Evolutionary conservation across 768 basidiomycete species (phyloP), one percentile per base, ranked within the genome.

Genomic region (Tylopilus subfusipes): DNA sequence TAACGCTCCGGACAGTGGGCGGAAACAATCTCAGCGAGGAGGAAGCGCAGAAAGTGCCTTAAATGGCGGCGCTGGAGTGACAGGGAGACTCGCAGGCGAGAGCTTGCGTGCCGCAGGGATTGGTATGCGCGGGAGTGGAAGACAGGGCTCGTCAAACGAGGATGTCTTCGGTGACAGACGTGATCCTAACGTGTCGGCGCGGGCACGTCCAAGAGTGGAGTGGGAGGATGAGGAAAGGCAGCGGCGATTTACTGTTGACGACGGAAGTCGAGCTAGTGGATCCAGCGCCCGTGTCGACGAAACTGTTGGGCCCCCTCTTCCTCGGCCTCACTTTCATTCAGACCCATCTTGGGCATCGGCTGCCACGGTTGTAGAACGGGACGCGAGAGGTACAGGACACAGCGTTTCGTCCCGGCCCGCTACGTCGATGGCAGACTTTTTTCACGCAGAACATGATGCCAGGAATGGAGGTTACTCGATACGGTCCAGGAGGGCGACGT

Each of bases 21-120:
- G 80, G 25, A 71, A 79, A 40, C 88, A 88, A 63, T 76, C 76
- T 29, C 66, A 78, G 16, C 74, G 88, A 33, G 80, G 79, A 0
- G 88, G 88, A 5, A 89, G 86, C 64, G 85, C 82, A 3, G 90
- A 90, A 71, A 87, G 81, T 63, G 75, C 82, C 9, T 65, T 86
- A 25, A 72, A 71, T 52, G 76, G 69, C 45, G 72, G 65, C 9
- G 72, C 77, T 12, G 72, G 72, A 25, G 77, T 66, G 34, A 73
- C 71, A 16, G 77, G 81, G 12, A 70, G 86, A 53, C 68, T 91
- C 14, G 67, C 88, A 10, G 82, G 85, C 4, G 86, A 90, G 67
- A 83, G 82, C 16, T 63, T 91, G 54, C 77, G 84, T 45, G 86
- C 88, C 0, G 87, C 88, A 0, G 90, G 89, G 11, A 72, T 90